Evolutionary conservation across 2,329 filamentous ascomycete genomes (phyloP).

Genomic region (Sarocladium strictum): DNA sequence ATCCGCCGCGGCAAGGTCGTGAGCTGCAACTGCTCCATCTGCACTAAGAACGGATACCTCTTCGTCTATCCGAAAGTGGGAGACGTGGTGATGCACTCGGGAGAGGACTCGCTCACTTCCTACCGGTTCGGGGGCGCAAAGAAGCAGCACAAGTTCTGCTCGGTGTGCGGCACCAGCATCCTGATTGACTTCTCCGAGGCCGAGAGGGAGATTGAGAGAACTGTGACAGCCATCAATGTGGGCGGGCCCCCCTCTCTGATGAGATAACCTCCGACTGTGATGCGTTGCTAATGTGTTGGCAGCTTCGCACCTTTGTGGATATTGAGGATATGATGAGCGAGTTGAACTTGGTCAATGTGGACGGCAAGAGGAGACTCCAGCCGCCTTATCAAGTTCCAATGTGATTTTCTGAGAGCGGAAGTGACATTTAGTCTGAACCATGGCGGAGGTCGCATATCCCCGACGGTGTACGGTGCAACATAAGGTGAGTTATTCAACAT

Average conservation of each 20-base stretch:
- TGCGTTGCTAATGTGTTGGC: too few relatives aligned
- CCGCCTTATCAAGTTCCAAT: neutral
- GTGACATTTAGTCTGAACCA: too few relatives aligned
- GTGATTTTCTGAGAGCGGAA: too few relatives aligned
- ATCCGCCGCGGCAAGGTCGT: neutral
- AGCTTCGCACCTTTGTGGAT: conserved; percentile 5
- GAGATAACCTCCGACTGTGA: too few relatives aligned
- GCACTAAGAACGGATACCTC: conserved; percentile 9
- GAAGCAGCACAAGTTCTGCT: conserved; percentile 7
- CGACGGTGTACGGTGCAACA: too few relatives aligned
- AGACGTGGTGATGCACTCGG: neutral
- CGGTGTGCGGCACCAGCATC: conserved; percentile 9
- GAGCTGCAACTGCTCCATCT: conserved; percentile 10
- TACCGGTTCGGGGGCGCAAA: conserved; percentile 6
- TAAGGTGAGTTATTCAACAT: too few relatives aligned
- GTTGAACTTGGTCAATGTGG: neutral
- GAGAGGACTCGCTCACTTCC: neutral
- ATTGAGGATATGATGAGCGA: conserved; percentile 1
- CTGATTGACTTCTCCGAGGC: conserved; percentile 6
- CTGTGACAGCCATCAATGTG: conserved; percentile 5
- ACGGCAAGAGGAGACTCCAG: conserved; percentile 1
- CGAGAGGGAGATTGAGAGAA: neutral
- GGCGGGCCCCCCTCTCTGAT: too few relatives aligned
- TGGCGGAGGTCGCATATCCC: too few relatives aligned
- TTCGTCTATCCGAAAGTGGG: neutral